Evolutionary conservation across 441 rosid genomes (phyloP), one percentile per base, ranked within the genome.

Genomic region (Populus tomentosa): DNA sequence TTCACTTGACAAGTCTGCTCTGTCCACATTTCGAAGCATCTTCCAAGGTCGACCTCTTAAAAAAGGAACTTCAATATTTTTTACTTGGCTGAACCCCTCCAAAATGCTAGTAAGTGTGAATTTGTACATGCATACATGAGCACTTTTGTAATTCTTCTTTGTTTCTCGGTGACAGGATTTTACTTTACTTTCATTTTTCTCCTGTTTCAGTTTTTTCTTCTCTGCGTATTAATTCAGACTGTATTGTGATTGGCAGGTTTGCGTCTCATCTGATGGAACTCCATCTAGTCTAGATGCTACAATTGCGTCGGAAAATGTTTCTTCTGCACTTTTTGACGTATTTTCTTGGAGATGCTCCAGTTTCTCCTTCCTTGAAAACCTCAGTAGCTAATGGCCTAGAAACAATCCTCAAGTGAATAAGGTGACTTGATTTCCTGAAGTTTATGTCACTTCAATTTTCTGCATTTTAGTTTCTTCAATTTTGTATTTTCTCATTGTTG

Each of bases 21-120:
- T 95, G 50, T 87, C 94, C 63, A 85, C 84, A 16, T 89, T 95
- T 62, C 89, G 88, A 30, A 75, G 82, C 75, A 87, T 88, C 79
- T 93, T 95, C 78, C 90, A 92, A 82, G 89, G 87, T 72, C 87
- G 89, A 73, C 33, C 94, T 78, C 98, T 91, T 73, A 90, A 87
- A 73, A 89, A 91, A 83, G 95, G 92, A 81, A 93, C 91, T 82
- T 80, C 78, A 72, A 88, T 93, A 80, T 87, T 90, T 83, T 85
- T 95, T 83, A 90, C 96, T 76, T 92, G 98, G 94, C 82, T 84
- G 79, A 87, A 73, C 66, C 82, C 92, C 69, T 88, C 90, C 50
- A 87, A 86, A 76, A 93, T 91, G 94, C 92, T 81, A 38, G 96
- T 93, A 80, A 90, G 94, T 86, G 62, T 76, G 16, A 63, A 30